A percentile compares a stretch with the other conserved stretches of the same genome.
Conservation (phyloP, 192 early-diverging fungal genomes). For the Backusella australiensis region DNA sequence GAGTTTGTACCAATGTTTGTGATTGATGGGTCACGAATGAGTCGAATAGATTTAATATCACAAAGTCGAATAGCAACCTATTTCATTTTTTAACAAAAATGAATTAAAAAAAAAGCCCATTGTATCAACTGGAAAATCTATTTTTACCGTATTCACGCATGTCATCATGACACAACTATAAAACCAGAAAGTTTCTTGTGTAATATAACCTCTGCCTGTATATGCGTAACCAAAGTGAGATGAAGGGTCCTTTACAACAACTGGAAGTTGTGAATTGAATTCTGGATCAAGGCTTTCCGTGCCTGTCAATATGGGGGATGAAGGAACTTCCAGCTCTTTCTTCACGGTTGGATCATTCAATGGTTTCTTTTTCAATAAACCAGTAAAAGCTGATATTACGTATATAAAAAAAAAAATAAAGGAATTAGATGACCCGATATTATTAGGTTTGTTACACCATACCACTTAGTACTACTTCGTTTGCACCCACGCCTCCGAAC, state of each 20-base stretch:
- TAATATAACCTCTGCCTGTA: conserved; percentile 58
- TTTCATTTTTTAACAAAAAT: neutral
- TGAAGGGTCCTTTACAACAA: conserved; percentile 13
- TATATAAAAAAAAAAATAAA: neutral
- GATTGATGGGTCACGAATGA: conserved; percentile 31
- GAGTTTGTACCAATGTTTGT: conserved; percentile 23
- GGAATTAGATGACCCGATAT: neutral
- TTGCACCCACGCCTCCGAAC: conserved; percentile 22
- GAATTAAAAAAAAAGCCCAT: too few relatives aligned
- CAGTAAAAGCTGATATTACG: conserved; percentile 13
- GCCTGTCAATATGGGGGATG: neutral
- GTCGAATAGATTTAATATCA: conserved; percentile 41
- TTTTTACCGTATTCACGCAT: conserved; percentile 54
- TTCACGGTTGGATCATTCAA: neutral
- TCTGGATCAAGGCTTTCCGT: conserved; percentile 16
- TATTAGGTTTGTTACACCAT: conserved; percentile 17
- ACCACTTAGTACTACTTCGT: conserved; percentile 38
- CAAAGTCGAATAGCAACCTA: conserved; percentile 44
- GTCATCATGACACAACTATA: conserved; percentile 62
- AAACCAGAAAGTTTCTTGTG: conserved; percentile 65
- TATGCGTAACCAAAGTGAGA: conserved; percentile 35
- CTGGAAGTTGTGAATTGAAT: conserved; percentile 4
- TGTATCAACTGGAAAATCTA: neutral
- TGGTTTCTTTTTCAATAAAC: conserved; percentile 27
- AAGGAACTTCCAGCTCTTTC: conserved; percentile 2